Evolutionary conservation across 164 flowering plant genomes (phyloP).

Genomic region (Cinnamomum micranthum): DNA sequence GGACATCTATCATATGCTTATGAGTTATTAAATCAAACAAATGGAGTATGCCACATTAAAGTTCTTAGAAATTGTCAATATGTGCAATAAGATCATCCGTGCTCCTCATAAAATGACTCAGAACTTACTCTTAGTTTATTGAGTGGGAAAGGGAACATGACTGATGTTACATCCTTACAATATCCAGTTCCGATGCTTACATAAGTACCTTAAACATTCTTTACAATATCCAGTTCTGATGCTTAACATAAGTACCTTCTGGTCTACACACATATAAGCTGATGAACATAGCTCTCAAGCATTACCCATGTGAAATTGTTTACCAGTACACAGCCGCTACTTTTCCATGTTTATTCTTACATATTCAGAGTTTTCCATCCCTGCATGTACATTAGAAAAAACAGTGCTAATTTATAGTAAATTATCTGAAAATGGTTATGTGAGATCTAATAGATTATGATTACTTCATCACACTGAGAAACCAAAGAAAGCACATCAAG

Average conservation of each 20-base stretch:
- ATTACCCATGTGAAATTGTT: conserved; percentile 29
- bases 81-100: not conserved
- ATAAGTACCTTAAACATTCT: too few species aligned
- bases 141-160: not conserved
- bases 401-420: too few species aligned
- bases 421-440: too few species aligned
- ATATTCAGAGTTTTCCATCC: conserved; percentile 9
- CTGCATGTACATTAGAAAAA: conserved; percentile 5
- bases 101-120: not conserved
- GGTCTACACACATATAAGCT: conserved; percentile 28
- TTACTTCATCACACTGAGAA: too few species aligned
- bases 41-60: too few species aligned
- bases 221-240: too few species aligned
- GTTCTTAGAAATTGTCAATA: not conserved
- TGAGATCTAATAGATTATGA: too few species aligned
- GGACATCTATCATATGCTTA: too few species aligned
- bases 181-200: too few species aligned
- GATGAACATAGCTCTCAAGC: conserved; percentile 50
- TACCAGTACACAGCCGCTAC: not conserved
- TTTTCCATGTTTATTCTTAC: conserved; percentile 11
- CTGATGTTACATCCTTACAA: not conserved
- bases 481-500: too few species aligned
- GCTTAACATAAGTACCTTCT: too few species aligned
- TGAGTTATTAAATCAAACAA: too few species aligned
- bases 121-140: not conserved